Percentiles rank a stretch among this genome's conserved stretches.
phyloP scores from a whole-genome alignment of 2,329 filamentous ascomycete species.

The Rhytidhysteron rufulum region DNA sequence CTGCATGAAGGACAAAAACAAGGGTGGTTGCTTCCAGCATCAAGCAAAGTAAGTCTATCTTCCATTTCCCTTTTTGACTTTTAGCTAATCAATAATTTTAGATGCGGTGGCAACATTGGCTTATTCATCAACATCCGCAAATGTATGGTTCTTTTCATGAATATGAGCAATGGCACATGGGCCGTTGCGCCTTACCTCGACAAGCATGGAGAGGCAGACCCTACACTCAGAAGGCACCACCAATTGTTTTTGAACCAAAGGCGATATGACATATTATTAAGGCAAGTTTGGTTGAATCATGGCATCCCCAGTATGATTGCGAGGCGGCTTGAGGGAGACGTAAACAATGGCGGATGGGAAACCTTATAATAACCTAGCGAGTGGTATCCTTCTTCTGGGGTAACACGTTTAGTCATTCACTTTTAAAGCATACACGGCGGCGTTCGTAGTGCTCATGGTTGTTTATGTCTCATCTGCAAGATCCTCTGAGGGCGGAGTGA shows the following conservation, averaged over 20 bases:
- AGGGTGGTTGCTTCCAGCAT: conserved; percentile 75
- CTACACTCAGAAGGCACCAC: conserved; percentile 78
- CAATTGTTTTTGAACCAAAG: conserved; percentile 92
- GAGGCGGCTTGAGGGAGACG: conserved; percentile 85
- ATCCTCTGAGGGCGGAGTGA: no score
- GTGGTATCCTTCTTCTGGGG: no score
- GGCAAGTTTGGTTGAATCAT: conserved; percentile 82
- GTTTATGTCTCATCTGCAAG: no score
- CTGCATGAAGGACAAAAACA: conserved; percentile 65
- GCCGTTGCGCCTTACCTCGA: conserved; percentile 90
- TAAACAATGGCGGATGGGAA: conserved; percentile 98
- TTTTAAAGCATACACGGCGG: no score
- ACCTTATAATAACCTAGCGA: no score
- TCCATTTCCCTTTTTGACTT: conserved; percentile 1
- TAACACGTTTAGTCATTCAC: no score
- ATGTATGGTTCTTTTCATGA: conserved; percentile 85
- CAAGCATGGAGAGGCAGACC: conserved; percentile 90
- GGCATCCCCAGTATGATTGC: conserved; percentile 86
- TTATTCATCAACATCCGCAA: conserved; percentile 96
- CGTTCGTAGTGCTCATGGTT: no score
- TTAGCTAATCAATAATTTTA: conserved; percentile 31
- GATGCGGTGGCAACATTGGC: conserved; percentile 86
- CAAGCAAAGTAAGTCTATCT: conserved; percentile 72
- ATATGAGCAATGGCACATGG: conserved; percentile 77
- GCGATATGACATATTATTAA: conserved; percentile 82